Conservation (phyloP, 352 stramenopile species). For the Pythium graminicola region DNA sequence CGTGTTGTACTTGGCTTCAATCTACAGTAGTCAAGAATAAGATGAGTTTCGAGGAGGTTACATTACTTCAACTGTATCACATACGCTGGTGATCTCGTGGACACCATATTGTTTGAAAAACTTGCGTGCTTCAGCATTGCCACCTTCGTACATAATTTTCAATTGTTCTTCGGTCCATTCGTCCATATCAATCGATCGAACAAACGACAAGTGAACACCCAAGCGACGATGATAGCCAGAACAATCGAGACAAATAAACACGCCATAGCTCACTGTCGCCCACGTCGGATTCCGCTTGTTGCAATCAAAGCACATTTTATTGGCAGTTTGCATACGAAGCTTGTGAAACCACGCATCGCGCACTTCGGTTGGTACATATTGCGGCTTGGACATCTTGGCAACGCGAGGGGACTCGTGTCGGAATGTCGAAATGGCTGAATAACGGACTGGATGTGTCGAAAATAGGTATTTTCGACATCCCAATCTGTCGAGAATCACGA, state of each 20-base stretch:
- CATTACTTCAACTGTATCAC: slow-evolving; percentile 5
- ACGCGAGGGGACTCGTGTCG: background rate
- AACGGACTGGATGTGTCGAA: slow-evolving; percentile 5
- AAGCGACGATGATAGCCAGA: slow-evolving; percentile 91
- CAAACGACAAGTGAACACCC: slow-evolving; percentile 92
- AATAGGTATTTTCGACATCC: slow-evolving; percentile 9
- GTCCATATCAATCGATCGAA: slow-evolving; percentile 95
- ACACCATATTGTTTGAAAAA: slow-evolving; percentile 93
- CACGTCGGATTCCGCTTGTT: slow-evolving; percentile 93
- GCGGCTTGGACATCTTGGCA: slow-evolving; percentile 42
- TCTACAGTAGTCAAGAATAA: slow-evolving; percentile 33
- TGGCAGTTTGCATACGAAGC: slow-evolving; percentile 61
- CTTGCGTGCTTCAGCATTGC: slow-evolving; percentile 89
- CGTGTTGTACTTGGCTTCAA: slow-evolving; percentile 90
- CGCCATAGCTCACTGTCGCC: slow-evolving; percentile 93
- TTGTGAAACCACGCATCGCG: slow-evolving; percentile 86
- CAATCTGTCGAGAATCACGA: slow-evolving; percentile 5
- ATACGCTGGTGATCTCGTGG: slow-evolving; percentile 81
- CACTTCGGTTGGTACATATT: slow-evolving; percentile 65
- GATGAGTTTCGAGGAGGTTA: background rate
- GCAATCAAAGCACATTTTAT: slow-evolving; percentile 95
- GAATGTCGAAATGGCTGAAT: background rate
- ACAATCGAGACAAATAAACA: slow-evolving; percentile 96
- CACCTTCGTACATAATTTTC: slow-evolving; percentile 88
- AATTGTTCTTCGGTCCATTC: slow-evolving; percentile 94